These are phyloP conservation scores for Multifurca ochricompacta DNA, from an alignment of 768 basidiomycete species.

Conservation along the genomic window DNA sequence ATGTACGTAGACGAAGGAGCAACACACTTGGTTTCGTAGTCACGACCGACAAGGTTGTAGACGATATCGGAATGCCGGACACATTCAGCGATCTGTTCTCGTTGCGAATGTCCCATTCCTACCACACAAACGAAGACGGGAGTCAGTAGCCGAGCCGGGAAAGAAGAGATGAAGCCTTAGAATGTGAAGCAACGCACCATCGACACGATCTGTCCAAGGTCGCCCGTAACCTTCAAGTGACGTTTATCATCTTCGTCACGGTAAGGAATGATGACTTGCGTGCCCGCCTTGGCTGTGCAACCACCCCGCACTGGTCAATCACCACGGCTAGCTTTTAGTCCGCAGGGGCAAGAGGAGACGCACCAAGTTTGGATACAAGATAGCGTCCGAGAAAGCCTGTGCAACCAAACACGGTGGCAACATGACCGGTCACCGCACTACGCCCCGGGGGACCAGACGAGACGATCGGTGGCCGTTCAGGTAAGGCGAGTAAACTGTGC, in stretches of 20 bases:
- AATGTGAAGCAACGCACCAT: conserved; percentile 74
- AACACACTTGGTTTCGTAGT: conserved; percentile 89
- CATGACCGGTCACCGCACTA: conserved; percentile 82
- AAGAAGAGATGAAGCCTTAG: neutral
- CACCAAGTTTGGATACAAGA: conserved; percentile 88
- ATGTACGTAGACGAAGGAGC: neutral
- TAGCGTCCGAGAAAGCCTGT: conserved; percentile 95
- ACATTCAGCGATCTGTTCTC: conserved; percentile 90
- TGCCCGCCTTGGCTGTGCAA: conserved; percentile 74
- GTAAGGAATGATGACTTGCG: conserved; percentile 91
- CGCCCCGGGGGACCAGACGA: conserved; percentile 75
- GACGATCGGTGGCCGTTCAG: conserved; percentile 56
- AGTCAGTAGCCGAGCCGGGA: neutral
- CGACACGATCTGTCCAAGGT: conserved; percentile 92
- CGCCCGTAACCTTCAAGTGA: conserved; percentile 87
- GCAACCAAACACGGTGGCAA: conserved; percentile 94
- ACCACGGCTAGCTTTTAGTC: neutral
- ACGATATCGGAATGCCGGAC: conserved; percentile 92
- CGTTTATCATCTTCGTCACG: conserved; percentile 91
- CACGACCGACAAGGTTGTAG: conserved; percentile 90
- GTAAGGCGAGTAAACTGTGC: conserved; percentile 62
- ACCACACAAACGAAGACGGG: neutral
- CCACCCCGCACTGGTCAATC: neutral
- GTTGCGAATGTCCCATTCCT: conserved; percentile 96
- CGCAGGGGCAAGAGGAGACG: conserved; percentile 22